Conservation (phyloP, 2,329 filamentous ascomycete genomes). For the Davidsoniella virescens region DNA sequence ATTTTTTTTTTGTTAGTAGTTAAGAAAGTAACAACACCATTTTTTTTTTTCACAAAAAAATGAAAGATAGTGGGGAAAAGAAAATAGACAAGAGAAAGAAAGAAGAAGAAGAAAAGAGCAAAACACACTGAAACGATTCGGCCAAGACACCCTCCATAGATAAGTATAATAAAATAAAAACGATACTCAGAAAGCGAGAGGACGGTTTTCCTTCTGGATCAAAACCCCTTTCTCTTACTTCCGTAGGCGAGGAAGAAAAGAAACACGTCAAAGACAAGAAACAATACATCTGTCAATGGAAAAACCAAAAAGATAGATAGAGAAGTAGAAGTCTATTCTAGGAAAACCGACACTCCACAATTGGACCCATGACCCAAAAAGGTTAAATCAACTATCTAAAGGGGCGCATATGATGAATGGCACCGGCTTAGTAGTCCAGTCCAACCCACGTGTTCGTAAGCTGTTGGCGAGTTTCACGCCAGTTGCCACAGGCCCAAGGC, state of each 20-base stretch:
- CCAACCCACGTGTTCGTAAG: constrained; percentile 13
- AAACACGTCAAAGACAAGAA: background rate
- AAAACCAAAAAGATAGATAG: background rate
- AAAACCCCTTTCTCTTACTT: constrained; percentile 1
- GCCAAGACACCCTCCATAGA: too few relatives aligned
- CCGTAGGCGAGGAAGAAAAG: too few relatives aligned
- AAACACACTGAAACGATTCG: too few relatives aligned
- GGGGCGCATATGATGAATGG: background rate
- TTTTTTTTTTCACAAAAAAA: too few relatives aligned
- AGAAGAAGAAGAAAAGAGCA: too few relatives aligned
- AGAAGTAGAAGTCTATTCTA: background rate
- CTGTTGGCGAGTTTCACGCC: constrained; percentile 11
- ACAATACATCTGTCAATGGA: background rate
- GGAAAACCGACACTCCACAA: constrained; percentile 12
- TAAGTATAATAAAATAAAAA: background rate
- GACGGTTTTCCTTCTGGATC: constrained; percentile 3
- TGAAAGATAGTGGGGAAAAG: background rate
- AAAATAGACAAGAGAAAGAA: too few relatives aligned
- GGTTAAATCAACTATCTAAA: constrained; percentile 18
- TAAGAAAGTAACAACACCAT: too few relatives aligned
- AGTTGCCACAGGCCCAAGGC: constrained; percentile 11
- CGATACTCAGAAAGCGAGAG: constrained; percentile 46
- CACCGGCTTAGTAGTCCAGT: constrained; percentile 11
- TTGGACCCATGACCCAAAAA: constrained; percentile 12
- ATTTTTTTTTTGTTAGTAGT: too few relatives aligned